Evolutionary conservation across 768 basidiomycete species (phyloP), one percentile per base, ranked within the genome.

Genomic region (Mycena maculata): DNA sequence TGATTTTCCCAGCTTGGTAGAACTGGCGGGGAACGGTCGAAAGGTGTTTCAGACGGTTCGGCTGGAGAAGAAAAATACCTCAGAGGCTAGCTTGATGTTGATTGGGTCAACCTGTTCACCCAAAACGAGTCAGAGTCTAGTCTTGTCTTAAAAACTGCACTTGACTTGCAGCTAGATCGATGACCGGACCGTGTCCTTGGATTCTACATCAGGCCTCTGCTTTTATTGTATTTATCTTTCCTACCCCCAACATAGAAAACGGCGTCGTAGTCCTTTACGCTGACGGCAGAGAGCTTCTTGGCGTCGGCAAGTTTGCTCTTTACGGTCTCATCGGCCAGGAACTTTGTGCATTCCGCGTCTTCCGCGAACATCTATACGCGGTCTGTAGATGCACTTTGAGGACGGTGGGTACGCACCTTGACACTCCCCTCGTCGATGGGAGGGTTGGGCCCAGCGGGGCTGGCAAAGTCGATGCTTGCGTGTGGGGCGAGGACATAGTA

Each of bases 191-290:
- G 72, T 93, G 91, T 31, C 10, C 18, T 15, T 45, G 44, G 16
- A 38, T 38, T 38, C 10, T 9, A 16, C 36, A 38, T 16, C 36
- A 38, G 9, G 36, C 36, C 9, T 9, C 16, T 52, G 3, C 16
- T 47, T 20, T 36, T 28, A n/a, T 25, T 36, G 0, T 10, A 31
- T 18, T 16, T 3, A 12, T 39, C 48, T 20, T 62, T 49, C n/a
- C n/a, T n/a, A 28, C 93, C 92, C 44, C 93, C 93, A 60, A 92
- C 85, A 73, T 92, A 92, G 78, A 91, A 93, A 60, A 95, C 80
- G 16, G 89, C 93, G 57, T 85, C 88, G 74, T 92, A 94, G 71
- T 91, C 87, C 31, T 82, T 76, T 6, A 77, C 78, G 50, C 84
- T 82, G 69, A 94, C 84, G 1, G 90, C 87, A 0, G 83, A 77